Evolutionary conservation across 2,329 filamentous ascomycete species (phyloP).

Genomic region (Blastomyces emzantsi): DNA sequence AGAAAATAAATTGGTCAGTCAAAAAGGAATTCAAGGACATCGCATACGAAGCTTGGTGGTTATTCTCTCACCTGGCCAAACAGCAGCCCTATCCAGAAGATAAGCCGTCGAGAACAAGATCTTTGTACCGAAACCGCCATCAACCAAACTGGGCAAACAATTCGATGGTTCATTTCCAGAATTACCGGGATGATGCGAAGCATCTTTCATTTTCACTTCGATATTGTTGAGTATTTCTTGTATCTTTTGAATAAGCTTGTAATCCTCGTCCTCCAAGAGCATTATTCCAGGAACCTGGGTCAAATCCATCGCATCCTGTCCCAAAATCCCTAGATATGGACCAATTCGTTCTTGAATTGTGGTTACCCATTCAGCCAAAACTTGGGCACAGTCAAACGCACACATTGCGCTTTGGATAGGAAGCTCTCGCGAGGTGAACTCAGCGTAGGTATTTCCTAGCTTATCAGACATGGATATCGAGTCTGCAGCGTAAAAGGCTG

Average conservation of each 20-base stretch:
- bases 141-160: conserved; percentile 49
- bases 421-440: conserved; percentile 73
- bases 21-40: neutral
- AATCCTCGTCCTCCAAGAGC: conserved; percentile 84
- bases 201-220: conserved; percentile 67
- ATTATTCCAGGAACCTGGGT: conserved; percentile 76
- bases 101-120: conserved; percentile 75
- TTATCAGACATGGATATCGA: conserved; percentile 83
- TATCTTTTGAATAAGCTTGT: conserved; percentile 74
- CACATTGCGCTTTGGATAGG: conserved; percentile 88
- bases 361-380: conserved; percentile 87
- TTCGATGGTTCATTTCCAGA: conserved; percentile 35
- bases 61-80: conserved; percentile 75
- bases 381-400: conserved; percentile 86
- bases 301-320: conserved; percentile 70
- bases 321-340: conserved; percentile 75
- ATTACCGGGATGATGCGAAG: conserved; percentile 34
- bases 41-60: neutral
- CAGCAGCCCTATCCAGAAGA: conserved; percentile 77
- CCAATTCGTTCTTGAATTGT: conserved; percentile 93
- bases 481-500: conserved; percentile 91
- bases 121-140: conserved; percentile 73
- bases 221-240: conserved; percentile 66
- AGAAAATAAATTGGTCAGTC: neutral
- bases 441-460: conserved; percentile 74